phyloP scores from a whole-genome alignment of 768 basidiomycete species.

The Pleurotus ostreatus region DNA sequence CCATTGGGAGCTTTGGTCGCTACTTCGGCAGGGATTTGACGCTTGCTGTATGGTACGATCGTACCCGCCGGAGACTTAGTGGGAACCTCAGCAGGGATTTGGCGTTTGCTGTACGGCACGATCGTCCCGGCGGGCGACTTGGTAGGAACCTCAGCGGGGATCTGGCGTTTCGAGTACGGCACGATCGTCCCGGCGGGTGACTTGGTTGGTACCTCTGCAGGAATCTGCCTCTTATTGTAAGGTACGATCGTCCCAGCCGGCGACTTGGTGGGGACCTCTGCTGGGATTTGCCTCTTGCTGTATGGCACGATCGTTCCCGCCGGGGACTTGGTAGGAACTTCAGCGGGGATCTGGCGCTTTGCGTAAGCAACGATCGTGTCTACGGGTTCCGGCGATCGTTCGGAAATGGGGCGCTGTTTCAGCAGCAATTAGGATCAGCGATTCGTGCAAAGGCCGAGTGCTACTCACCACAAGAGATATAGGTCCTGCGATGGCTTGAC shows the following conservation, averaged over 20 bases:
- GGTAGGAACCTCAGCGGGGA: conserved; percentile 20
- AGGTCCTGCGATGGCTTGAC: conserved; percentile 39
- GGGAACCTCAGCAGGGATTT: conserved; percentile 25
- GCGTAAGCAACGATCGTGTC: conserved; percentile 41
- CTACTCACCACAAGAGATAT: conserved; percentile 36
- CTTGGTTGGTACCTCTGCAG: conserved; percentile 20
- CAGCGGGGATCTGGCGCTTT: conserved; percentile 28
- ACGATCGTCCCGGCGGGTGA: conserved; percentile 17
- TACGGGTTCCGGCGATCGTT: conserved; percentile 28
- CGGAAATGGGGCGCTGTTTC: conserved; percentile 18
- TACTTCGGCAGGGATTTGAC: conserved; percentile 26
- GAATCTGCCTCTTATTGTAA: conserved; percentile 23
- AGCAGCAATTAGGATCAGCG: not conserved
- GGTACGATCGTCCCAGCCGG: conserved; percentile 20
- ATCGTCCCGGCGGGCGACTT: conserved; percentile 21
- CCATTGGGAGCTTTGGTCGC: conserved; percentile 21
- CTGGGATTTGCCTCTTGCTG: conserved; percentile 19
- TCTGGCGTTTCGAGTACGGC: conserved; percentile 21
- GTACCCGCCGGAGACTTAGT: conserved; percentile 19
- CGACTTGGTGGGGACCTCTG: conserved; percentile 19
- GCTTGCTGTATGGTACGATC: conserved; percentile 17
- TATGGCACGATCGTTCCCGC: conserved; percentile 24
- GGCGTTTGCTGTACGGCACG: conserved; percentile 18
- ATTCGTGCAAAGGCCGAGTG: conserved; percentile 12
- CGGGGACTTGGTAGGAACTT: conserved; percentile 21